Base-by-base conservation (phyloP, 495 filamentous ascomycete species). In the Penicillium waksmanii region DNA sequence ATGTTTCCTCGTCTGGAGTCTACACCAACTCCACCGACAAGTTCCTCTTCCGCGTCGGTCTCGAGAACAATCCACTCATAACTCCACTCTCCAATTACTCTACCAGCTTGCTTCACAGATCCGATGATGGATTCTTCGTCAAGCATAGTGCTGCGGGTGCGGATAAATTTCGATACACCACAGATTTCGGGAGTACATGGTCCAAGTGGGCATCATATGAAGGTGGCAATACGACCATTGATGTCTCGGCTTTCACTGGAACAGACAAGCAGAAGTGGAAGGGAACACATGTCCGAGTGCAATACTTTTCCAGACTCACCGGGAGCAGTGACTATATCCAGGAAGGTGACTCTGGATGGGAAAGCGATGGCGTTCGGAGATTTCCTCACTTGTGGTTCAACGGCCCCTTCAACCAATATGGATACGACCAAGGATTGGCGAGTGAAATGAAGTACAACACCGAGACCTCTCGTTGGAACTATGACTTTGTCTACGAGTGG, bases 401-500 rank as follows among this genome's bases (percentile, higher is more conserved):
- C 48, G 87, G 87, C 6, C 70, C 78, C 2, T 88, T 79, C 69
- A 89, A 89, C 66, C 72, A 82, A 53, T 89, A 80, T 67, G 85
- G 87, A 23, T 87, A 84, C 62, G 87, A 89, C 62, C 71, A 79
- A 11, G 87, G 87, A 13, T 57, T 87, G 40, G 62, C 68, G 2
- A 80, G 80, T 49, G 63, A 72, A 33, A 84, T 89, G 81, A 58
- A 75, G 19, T 77, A 80, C 36, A 69, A 79, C 38, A 64, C 67
- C 8, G 63, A 77, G 50, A 81, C 76, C 19, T 78, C 74, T 15
- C 59, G 67, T 9, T 84, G 82, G 82, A 64, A 72, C 18, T 81
- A 75, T 55, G 67, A 82, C 44, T 76, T 84, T 42, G 80, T 83
- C 73, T 69, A 72, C 21, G 82, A 84, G 62, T 83, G 76, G 76